A percentile compares a stretch with the other conserved stretches of the same genome.
phyloP scores from a whole-genome alignment of 345 rosid species.

The Boechera divaricarpa region DNA sequence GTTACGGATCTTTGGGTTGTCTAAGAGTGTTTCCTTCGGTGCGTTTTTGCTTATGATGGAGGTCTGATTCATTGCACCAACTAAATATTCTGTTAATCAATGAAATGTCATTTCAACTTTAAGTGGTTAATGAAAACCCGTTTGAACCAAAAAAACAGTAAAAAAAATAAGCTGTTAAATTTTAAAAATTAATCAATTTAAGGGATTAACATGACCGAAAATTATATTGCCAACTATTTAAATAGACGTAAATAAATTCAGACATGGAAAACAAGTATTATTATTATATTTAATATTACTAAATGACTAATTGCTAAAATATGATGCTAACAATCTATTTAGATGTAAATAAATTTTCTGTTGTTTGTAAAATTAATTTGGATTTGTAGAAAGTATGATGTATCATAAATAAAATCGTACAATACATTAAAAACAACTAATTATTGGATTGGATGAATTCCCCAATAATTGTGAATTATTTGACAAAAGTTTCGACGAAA shows the following conservation, averaged over 20 bases:
- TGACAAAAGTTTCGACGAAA: conserved; percentile 3
- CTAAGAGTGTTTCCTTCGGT: conserved; percentile 14
- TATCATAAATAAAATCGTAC: not conserved
- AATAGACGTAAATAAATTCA: not conserved
- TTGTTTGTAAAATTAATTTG: not conserved
- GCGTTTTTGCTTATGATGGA: conserved; percentile 25
- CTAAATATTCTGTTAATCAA: conserved; percentile 31
- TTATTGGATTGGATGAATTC: not conserved
- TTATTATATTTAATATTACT: not conserved
- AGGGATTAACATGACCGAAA: not conserved
- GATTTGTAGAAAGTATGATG: not conserved
- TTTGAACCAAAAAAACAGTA: not conserved
- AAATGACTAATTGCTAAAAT: not conserved
- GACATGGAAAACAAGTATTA: not conserved
- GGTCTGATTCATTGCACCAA: conserved; percentile 28
- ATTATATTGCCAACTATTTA: not conserved
- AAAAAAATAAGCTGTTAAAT: not conserved
- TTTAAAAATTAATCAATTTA: not conserved
- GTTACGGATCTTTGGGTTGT: conserved; percentile 19
- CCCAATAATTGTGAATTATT: not conserved
- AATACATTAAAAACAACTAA: too few species aligned
- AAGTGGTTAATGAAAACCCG: not conserved
- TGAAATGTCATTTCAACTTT: conserved; percentile 8
- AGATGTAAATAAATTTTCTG: not conserved
- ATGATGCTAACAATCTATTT: not conserved